Evolutionary conservation across 331 rosid species (phyloP).

Genomic region (Telfairia occidentalis): DNA sequence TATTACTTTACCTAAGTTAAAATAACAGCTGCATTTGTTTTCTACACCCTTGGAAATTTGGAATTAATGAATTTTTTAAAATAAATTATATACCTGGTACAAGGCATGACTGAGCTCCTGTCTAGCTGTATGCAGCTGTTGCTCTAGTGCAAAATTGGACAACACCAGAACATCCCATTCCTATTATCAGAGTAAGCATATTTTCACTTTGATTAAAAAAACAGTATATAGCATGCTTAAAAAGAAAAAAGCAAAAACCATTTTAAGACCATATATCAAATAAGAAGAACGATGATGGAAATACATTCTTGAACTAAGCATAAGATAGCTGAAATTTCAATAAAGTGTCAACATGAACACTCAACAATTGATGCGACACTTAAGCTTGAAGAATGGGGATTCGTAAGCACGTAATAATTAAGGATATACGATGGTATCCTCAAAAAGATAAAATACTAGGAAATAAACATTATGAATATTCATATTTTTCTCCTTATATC

Average conservation of each 20-base stretch:
- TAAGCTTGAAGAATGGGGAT: neutral
- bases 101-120: slow-evolving; percentile 98
- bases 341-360: neutral
- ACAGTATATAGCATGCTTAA: neutral
- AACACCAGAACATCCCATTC: slow-evolving; percentile 95
- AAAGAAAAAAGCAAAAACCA: neutral
- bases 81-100: slow-evolving; percentile 54
- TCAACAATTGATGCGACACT: neutral
- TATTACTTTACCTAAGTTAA: neutral
- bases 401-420: neutral
- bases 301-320: neutral
- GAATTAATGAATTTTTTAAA: neutral
- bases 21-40: neutral
- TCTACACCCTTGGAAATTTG: neutral
- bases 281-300: neutral
- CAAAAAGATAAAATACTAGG: neutral
- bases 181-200: slow-evolving; percentile 16
- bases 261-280: neutral
- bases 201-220: neutral
- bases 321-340: neutral
- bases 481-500: neutral
- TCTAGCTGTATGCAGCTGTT: slow-evolving; percentile 92
- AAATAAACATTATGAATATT: neutral
- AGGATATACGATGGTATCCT: neutral
- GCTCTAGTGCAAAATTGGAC: slow-evolving; percentile 84